These are phyloP conservation scores for Acidiella bohemica DNA, from an alignment of 495 filamentous ascomycete genomes.

Conservation along the genomic window DNA sequence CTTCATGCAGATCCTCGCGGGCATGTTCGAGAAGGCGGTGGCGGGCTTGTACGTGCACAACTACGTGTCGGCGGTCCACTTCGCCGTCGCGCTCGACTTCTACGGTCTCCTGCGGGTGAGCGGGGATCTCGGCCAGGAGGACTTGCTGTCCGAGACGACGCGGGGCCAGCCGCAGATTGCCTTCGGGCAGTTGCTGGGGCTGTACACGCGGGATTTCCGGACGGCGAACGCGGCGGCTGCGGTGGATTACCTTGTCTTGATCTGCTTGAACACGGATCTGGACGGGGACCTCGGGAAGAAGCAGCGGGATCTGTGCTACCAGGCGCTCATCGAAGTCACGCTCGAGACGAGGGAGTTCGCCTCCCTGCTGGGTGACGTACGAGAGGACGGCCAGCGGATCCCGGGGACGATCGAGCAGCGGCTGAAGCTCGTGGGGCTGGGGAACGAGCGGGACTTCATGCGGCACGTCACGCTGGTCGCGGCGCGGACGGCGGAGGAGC, in stretches of 20 bases:
- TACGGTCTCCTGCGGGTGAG: slow-evolving; percentile 84
- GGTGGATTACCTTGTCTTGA: slow-evolving; percentile 82
- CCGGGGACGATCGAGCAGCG: slow-evolving; percentile 80
- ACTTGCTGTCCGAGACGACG: slow-evolving; percentile 59
- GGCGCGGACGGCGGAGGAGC: slow-evolving; percentile 82
- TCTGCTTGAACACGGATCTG: slow-evolving; percentile 85
- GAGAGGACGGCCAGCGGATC: slow-evolving; percentile 64
- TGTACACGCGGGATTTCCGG: slow-evolving; percentile 92
- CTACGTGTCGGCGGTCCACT: slow-evolving; percentile 86
- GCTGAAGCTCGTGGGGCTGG: slow-evolving; percentile 66
- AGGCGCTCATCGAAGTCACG: slow-evolving; percentile 87
- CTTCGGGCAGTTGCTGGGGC: slow-evolving; percentile 83
- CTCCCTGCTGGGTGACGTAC: slow-evolving; percentile 82
- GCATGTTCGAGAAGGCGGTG: slow-evolving; percentile 91
- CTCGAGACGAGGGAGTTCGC: slow-evolving; percentile 91
- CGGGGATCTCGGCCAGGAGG: slow-evolving; percentile 52
- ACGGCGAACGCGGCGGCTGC: slow-evolving; percentile 73
- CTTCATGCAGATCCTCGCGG: slow-evolving; percentile 74
- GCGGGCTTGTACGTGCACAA: slow-evolving; percentile 78
- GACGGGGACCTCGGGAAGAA: slow-evolving; percentile 55
- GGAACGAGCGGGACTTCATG: slow-evolving; percentile 69
- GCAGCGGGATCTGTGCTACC: slow-evolving; percentile 75
- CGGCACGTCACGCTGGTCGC: slow-evolving; percentile 78
- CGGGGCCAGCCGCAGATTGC: slow-evolving; percentile 76
- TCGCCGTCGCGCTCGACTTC: slow-evolving; percentile 76